phyloP scores from a whole-genome alignment of 176 grass and related monocot genomes.

The Metroxylon sagu region DNA sequence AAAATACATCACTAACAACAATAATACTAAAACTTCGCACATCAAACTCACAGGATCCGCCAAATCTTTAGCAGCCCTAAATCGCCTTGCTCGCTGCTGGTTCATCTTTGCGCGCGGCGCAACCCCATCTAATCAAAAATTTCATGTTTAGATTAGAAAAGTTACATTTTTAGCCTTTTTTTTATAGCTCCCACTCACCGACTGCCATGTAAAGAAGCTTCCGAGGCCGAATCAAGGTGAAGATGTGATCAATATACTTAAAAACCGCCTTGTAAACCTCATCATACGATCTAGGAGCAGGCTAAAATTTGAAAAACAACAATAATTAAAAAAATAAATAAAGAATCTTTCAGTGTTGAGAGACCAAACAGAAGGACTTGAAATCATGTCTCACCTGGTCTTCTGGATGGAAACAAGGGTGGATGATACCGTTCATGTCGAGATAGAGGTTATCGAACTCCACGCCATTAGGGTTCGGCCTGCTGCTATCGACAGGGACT shows the following conservation, averaged over 20 bases:
- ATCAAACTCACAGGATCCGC: conserved; percentile 14
- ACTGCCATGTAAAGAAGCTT: conserved; percentile 56
- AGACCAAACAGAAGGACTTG: too few species aligned
- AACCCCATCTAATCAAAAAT: conserved; percentile 44
- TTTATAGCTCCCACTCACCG: conserved; percentile 18
- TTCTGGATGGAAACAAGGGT: conserved; percentile 49
- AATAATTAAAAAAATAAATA: too few species aligned
- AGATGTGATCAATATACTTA: conserved; percentile 37
- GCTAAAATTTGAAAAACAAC: neutral
- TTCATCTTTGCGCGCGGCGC: conserved; percentile 80
- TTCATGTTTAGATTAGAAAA: too few species aligned
- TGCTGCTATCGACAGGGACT: conserved; percentile 23
- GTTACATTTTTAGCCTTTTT: too few species aligned
- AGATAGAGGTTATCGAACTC: conserved; percentile 56
- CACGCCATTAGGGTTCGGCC: conserved; percentile 33
- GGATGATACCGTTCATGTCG: conserved; percentile 40
- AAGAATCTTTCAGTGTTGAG: too few species aligned
- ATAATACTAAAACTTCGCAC: neutral
- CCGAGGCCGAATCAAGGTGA: conserved; percentile 41
- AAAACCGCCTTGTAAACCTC: conserved; percentile 56
- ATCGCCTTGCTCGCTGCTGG: conserved; percentile 51
- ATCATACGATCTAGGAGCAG: conserved; percentile 39
- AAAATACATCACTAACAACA: neutral
- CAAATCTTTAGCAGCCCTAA: conserved; percentile 42
- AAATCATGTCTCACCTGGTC: conserved; percentile 13